Evolutionary conservation across 257 asterid species (phyloP), one percentile per base, ranked within the genome.

Genomic region (Solanum raphanifolium): DNA sequence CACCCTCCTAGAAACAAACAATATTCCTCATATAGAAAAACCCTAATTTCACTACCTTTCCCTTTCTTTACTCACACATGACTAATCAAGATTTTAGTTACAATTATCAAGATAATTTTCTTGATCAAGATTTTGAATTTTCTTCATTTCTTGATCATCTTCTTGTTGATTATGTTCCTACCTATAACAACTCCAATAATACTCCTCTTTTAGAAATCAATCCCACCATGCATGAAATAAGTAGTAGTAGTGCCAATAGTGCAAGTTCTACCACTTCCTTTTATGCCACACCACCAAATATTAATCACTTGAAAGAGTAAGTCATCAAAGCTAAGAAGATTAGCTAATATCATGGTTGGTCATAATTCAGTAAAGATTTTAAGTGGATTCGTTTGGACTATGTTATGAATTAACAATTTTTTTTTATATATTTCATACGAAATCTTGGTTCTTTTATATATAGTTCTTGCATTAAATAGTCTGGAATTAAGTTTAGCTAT

Each of bases 61-160:
- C 87, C 21, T 25, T 25, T 41, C 38, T 43, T 15, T 79, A 79
- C 65, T 36, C 87, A 52, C n/a, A 83, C 13, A 83, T 83, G 87
- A 12, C 7, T 32, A 20, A 29, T 13, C 23, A 83, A 32, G 73
- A 90, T 60, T 27, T 18, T 20, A n/a, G 5, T 83, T 58, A 60
- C 60, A 23, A 20, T 87, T 76, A 7, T 85, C 87, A 60, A 58
- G 87, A 75, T 52, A 52, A 0, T 75, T 75, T 88, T 83, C 71
- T 62, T 62, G 71, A 62, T 85, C 87, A 60, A 58, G 87, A 75
- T 75, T 75, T 86, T 83, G 92, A 88, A 9, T 23, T 39, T 75
- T 23, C 43, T 83, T 34, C 79, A 9, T 58, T 73, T 60, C 62
- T 86, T 83, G 36, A 88, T 46, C 82, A 27, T 18, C 78, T 58